Evolutionary conservation across 2,329 filamentous ascomycete species (phyloP).

Genomic region (Epichloe amarillans): DNA sequence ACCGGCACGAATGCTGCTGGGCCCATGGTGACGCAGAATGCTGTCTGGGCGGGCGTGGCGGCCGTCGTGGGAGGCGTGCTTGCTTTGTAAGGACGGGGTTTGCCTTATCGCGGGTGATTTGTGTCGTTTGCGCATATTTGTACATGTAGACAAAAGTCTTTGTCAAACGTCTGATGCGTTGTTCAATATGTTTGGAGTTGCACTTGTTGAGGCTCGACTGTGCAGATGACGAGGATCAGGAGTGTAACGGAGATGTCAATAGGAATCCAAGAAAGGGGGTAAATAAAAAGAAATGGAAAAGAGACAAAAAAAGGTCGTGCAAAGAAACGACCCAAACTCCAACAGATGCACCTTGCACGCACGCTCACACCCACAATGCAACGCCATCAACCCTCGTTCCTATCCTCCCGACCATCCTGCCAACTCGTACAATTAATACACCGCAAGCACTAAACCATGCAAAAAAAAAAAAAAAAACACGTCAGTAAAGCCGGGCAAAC

Average conservation of each 20-base stretch:
- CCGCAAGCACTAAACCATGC: conserved; percentile 22
- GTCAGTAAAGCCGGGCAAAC: too few species aligned
- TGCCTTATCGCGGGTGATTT: background rate
- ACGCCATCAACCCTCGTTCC: background rate
- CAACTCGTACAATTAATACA: conserved; percentile 39
- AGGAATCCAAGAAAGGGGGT: too few species aligned
- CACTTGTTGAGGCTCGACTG: too few species aligned
- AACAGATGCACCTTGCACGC: too few species aligned
- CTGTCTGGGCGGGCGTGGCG: conserved; percentile 21
- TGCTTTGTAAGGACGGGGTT: conserved; percentile 15
- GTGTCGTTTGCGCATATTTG: background rate
- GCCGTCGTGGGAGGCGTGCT: conserved; percentile 22
- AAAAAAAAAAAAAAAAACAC: background rate
- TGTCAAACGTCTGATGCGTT: too few species aligned
- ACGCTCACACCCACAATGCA: too few species aligned
- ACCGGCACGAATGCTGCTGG: conserved; percentile 17
- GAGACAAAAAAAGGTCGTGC: too few species aligned
- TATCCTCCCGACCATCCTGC: conserved; percentile 36
- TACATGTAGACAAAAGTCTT: background rate
- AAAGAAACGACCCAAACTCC: too few species aligned
- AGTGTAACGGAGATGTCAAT: too few species aligned
- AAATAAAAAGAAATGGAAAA: too few species aligned
- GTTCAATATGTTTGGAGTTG: too few species aligned
- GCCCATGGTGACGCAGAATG: conserved; percentile 21
- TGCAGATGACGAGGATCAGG: too few species aligned